Conservation (phyloP, 768 basidiomycete genomes). For the Rhodotorula sphaerocarpa region DNA sequence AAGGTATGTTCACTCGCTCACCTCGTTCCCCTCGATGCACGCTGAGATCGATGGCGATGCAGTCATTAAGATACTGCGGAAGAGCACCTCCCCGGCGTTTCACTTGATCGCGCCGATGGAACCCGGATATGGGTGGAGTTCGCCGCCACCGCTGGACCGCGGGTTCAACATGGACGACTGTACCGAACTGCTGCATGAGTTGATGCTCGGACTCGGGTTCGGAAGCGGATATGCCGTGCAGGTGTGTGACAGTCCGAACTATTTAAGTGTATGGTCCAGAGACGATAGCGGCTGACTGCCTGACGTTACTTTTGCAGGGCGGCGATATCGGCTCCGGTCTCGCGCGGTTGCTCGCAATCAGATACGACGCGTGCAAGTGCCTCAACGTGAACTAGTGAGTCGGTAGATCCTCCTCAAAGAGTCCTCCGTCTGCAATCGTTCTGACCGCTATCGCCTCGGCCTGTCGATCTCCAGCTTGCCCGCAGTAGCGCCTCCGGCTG, state of each 20-base stretch:
- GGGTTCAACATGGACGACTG: constrained; percentile 28
- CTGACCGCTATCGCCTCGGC: neutral
- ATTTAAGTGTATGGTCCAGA: no score
- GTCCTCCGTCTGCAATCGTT: no score
- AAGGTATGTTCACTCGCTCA: neutral
- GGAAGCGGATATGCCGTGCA: constrained; percentile 21
- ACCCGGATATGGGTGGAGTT: constrained; percentile 33
- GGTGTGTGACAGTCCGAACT: no score
- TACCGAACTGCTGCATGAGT: constrained; percentile 22
- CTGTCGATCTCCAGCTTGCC: constrained; percentile 3
- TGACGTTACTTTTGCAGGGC: no score
- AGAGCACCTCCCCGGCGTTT: constrained; percentile 22
- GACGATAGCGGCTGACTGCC: no score
- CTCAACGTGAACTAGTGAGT: constrained; percentile 31
- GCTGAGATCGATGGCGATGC: no score
- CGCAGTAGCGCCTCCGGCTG: neutral
- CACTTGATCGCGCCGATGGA: constrained; percentile 35
- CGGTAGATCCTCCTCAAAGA: neutral
- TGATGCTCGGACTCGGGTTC: constrained; percentile 31
- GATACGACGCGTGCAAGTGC: constrained; percentile 13
- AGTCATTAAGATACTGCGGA: constrained; percentile 29
- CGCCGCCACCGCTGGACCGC: constrained; percentile 17
- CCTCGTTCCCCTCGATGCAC: neutral
- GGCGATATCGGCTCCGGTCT: constrained; percentile 26
- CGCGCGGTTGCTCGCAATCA: constrained; percentile 15